Base-by-base conservation (phyloP, 1,284 basidiomycete species). In the Microbotryomycetes sp. region DNA sequence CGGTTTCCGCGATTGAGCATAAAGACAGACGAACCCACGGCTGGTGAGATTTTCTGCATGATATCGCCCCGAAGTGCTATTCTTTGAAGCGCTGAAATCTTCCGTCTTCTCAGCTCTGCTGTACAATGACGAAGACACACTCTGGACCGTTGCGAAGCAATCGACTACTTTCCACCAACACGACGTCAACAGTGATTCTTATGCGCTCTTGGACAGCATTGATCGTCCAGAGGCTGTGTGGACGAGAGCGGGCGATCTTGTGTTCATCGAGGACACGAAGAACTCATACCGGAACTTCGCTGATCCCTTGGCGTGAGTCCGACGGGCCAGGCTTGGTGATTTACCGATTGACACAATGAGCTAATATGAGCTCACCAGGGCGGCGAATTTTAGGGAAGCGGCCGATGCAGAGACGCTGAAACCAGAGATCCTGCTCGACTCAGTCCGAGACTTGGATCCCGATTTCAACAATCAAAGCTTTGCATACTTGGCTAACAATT, bases 241-340 rank as follows among this genome's bases (percentile, higher is more conserved):
- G 67, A 63, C 53, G n/a, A 9, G 47, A 66, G 88, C 77, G 58
- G 77, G 77, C 6, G 71, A 75, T 30, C 67, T 79, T 7, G 71
- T 73, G 28, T 77, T 79, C 48, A 76, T 78, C 64, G 78, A 79
- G 64, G 79, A 79, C 42, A 64, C 61, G 0, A 23, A 59, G 15
- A 19, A 42, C 36, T 42, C 12, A 19, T 42, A 42, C 36, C 36
- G 36, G 19, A 12, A 12, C 36, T 42, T 9, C 36, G 9, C 19
- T 42, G 36, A 12, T 9, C 36, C 12, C 19, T 9, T 19, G 36
- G 36, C 19, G 36, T 19, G 36, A 19, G 9, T 42, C 36, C 12
- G 36, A 12, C n/a, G n/a, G n/a, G n/a, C n/a, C n/a, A n/a, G n/a
- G n/a, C n/a, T n/a, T n/a, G n/a, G n/a, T n/a, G n/a, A n/a, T n/a